Evolutionary conservation across 306 rosid species (phyloP).

Genomic region (Alnus rubra): DNA sequence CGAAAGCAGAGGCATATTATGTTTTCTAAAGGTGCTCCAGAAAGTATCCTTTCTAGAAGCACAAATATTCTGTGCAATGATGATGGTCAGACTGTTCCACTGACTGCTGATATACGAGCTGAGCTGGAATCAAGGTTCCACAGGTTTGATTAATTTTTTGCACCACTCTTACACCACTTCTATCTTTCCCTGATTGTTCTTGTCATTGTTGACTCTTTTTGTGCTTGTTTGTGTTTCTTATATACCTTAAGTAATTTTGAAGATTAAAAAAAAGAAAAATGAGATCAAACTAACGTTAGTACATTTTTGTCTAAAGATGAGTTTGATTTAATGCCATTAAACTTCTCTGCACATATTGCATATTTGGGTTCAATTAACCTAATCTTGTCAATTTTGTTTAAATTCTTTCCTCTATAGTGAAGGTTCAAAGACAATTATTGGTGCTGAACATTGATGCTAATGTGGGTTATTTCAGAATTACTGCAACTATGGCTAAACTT

Average conservation of each 20-base stretch:
- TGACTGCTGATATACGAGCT: constrained; percentile 66
- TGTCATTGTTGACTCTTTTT: constrained; percentile 4
- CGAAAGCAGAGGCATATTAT: constrained; percentile 71
- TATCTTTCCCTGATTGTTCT: constrained; percentile 7
- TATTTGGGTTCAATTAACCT: neutral
- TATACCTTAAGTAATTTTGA: neutral
- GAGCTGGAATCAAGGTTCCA: constrained; percentile 75
- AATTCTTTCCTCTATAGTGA: neutral
- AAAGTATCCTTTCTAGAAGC: constrained; percentile 84
- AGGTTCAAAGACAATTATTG: neutral
- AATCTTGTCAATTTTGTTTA: neutral
- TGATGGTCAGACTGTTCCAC: constrained; percentile 68
- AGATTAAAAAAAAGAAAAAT: neutral
- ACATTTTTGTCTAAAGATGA: neutral
- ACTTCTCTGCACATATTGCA: neutral
- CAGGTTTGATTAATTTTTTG: constrained; percentile 52
- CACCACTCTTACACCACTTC: neutral
- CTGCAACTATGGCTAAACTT: neutral
- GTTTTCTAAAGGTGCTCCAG: constrained; percentile 97
- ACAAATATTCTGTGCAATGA: constrained; percentile 76
- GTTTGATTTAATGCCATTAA: neutral
- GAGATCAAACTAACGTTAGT: neutral
- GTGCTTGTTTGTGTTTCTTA: neutral
- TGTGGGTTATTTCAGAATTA: neutral
- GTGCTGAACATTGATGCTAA: neutral